Evolutionary conservation across 805 yeast species (phyloP), one percentile per base, ranked within the genome.

Genomic region (Candida coleopterorum): DNA sequence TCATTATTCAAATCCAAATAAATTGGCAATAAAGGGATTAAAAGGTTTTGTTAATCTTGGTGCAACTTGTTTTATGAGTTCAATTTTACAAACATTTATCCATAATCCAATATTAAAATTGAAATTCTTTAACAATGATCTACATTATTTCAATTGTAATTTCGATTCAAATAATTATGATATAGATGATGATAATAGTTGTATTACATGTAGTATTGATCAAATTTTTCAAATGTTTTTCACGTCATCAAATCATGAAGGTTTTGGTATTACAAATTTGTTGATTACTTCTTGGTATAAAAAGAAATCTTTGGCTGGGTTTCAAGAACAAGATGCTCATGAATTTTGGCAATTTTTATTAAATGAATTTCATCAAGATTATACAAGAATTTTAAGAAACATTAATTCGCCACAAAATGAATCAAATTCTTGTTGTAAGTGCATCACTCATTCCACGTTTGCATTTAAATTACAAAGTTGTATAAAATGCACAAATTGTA

Each of bases 301-400:
- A 32, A 85, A 86, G 48, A 76, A 84, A 46, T 75, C 87, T 23
- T 72, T 93, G 40, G 95, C 97, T 0, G 99, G 99, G 1, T 89
- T 89, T 47, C 83, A 93, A 24, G 97, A 93, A 59, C 99, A 93
- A 60, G 99, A 93, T 56, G 97, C 98, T 0, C 99, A 93, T 60
- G 99, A 93, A 59, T 93, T 90, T 59, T 82, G 95, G 82, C 97
- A 93, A 55, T 89, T 90, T 55, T 53, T 90, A 20, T 68, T 90
- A 25, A 85, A 90, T 58, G 95, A 88, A 58, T 60, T 93, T 39
- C 98, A 93, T 58, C 41, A 35, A 32, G 63, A 57, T 33, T 36
- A 46, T 37, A 46, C 46, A 37, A 42, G 57, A 39, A 49, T 61
- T 1, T 22, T 25, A 9, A n/a, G 16, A 25, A 25, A 35, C 7